phyloP scores from a whole-genome alignment of 352 stramenopile species.

The Globisporangium irregulare region DNA sequence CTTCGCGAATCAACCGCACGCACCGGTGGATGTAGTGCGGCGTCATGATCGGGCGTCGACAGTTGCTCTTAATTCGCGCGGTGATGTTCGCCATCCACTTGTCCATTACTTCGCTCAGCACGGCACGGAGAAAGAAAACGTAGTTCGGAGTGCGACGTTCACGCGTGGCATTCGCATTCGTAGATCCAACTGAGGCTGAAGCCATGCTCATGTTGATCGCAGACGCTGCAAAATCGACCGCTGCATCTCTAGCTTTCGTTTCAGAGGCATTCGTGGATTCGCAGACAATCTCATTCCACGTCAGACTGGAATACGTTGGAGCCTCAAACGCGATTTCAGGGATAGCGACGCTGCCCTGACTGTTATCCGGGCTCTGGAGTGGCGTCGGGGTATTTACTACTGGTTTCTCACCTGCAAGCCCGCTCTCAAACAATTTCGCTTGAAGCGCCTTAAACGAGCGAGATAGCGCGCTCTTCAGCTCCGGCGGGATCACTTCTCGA shows the following conservation, averaged over 20 bases:
- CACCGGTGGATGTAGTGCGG: constrained; percentile 85
- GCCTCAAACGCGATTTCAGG: constrained; percentile 45
- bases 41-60: constrained; percentile 72
- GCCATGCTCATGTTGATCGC: constrained; percentile 86
- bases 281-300: constrained; percentile 67
- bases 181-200: constrained; percentile 57
- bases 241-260: constrained; percentile 57
- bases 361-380: constrained; percentile 64
- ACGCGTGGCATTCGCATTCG: constrained; percentile 71
- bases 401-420: constrained; percentile 34
- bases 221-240: constrained; percentile 65
- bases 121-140: constrained; percentile 80
- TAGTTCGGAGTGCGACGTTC: constrained; percentile 81
- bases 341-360: constrained; percentile 28
- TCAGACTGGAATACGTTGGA: constrained; percentile 51
- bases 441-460: constrained; percentile 79
- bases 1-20: constrained; percentile 77
- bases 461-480: constrained; percentile 68
- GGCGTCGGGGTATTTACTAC: constrained; percentile 42
- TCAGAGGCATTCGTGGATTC: constrained; percentile 55
- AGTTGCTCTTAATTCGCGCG: constrained; percentile 61
- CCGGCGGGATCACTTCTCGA: constrained; percentile 62
- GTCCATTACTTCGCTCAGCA: constrained; percentile 85
- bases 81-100: constrained; percentile 86
- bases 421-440: constrained; percentile 53